Conservation (phyloP, 352 stramenopile genomes). For the Phytopythium montanum region DNA sequence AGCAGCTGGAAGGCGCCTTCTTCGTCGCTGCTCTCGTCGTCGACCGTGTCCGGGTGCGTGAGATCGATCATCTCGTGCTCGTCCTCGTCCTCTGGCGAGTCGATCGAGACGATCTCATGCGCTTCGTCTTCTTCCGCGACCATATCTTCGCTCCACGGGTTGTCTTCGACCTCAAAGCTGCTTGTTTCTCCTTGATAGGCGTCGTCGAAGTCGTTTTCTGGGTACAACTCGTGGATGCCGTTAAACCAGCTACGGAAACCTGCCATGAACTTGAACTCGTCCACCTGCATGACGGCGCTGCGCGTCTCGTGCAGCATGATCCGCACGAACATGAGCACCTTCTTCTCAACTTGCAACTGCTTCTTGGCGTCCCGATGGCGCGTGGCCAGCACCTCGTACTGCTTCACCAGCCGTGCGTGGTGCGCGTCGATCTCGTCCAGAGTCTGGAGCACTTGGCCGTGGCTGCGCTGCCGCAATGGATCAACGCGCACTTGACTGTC, state of each 20-base stretch:
- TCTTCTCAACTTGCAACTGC: constrained; percentile 53
- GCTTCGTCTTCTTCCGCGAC: background rate
- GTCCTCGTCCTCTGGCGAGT: constrained; percentile 7
- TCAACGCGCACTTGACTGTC: constrained; percentile 35
- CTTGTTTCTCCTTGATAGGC: background rate
- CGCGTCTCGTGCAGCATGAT: constrained; percentile 33
- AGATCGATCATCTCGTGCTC: constrained; percentile 17
- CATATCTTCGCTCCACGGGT: background rate
- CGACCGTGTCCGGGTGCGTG: constrained; percentile 10
- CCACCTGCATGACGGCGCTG: constrained; percentile 32
- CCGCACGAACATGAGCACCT: constrained; percentile 55
- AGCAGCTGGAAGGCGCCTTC: constrained; percentile 2
- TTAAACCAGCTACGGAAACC: constrained; percentile 53
- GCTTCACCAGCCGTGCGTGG: constrained; percentile 22
- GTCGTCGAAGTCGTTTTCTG: background rate
- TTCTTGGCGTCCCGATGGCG: constrained; percentile 36
- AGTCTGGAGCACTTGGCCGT: constrained; percentile 41
- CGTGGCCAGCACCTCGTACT: constrained; percentile 37
- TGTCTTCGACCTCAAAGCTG: constrained; percentile 1
- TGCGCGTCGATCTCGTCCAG: constrained; percentile 40
- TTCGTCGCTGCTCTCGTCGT: constrained; percentile 7
- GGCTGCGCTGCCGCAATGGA: constrained; percentile 24
- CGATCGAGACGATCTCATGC: constrained; percentile 4
- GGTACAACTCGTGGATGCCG: constrained; percentile 2
- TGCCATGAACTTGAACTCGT: constrained; percentile 45